Base-by-base conservation (phyloP, 306 rosid species). In the Coriaria nepalensis region DNA sequence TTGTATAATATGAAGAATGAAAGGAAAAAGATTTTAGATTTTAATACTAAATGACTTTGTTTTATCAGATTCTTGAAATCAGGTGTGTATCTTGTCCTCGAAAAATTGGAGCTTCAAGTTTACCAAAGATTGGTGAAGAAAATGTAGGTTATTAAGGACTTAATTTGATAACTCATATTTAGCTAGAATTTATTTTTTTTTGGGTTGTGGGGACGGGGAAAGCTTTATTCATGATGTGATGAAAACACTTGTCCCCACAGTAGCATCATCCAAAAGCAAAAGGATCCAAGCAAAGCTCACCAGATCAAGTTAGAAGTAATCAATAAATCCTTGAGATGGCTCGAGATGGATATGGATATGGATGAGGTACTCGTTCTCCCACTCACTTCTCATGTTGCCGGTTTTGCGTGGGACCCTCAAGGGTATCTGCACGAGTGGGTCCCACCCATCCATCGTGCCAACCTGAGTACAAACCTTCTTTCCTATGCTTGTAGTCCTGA, bases 41-140 rank as follows among this genome's bases (percentile, higher is more conserved):
- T 7, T 39, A 58, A 44, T 55, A 14, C 37, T 20, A 20, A 20
- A 20, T 20, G 29, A 20, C 1, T 58, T 50, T 69, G 32, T 47
- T 59, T 5, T 58, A 50, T 42, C 65, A 85, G 98, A 76, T 90
- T 85, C 81, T 75, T 90, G 69, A 79, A 92, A 70, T 90, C 95
- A 35, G 98, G 98, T 36, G 98, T 90, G 13, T 85, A 81, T 77
- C 94, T 90, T 43, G 98, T 90, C 66, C 78, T 90, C 6, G 98
- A 90, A 68, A 90, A 90, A 78, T 70, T 90, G 63, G 98, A 90
- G 73, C 98, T 90, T 50, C 98, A 85, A 68, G 92, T 81, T 32
- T 81, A 85, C 74, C 98, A 85, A 80, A 81, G 95, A 71, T 59
- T 90, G 70, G 66, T 90, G 48, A 90, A 90, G 84, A 90, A 90